Conservation (phyloP, 2,329 filamentous ascomycete species). For the Lecanoromycetidae sp. region DNA sequence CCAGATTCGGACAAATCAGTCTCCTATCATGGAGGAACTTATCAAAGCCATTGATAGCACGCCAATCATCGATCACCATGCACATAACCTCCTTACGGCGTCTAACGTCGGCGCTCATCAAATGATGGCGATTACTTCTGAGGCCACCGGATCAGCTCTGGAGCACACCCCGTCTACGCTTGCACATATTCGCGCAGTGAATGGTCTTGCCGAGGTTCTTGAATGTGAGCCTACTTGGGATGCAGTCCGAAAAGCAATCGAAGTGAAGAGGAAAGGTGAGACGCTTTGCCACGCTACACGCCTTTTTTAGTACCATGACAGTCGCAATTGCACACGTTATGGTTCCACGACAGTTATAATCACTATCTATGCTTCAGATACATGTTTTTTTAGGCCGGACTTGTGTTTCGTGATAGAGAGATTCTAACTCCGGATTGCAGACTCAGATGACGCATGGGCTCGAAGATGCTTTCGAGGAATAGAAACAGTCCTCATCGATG, state of each 20-base stretch:
- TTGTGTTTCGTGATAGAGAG: too few species aligned
- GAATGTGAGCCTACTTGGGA: conserved; percentile 43
- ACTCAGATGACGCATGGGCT: conserved; percentile 43
- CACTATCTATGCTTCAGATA: too few species aligned
- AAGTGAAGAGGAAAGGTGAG: conserved; percentile 36
- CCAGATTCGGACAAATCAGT: too few species aligned
- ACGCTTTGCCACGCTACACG: too few species aligned
- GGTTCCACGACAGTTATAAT: too few species aligned
- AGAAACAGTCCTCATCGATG: conserved; percentile 65
- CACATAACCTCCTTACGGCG: conserved; percentile 32
- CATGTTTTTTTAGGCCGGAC: too few species aligned
- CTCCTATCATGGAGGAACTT: conserved; percentile 7
- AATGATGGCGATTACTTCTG: conserved; percentile 55
- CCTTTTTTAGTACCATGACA: too few species aligned
- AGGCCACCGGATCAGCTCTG: conserved; percentile 59
- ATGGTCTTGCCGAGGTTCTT: conserved; percentile 49
- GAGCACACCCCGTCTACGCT: conserved; percentile 48
- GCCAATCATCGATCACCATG: conserved; percentile 34
- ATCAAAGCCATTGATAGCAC: conserved; percentile 9
- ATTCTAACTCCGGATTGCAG: too few species aligned
- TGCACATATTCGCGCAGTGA: conserved; percentile 56
- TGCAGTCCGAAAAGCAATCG: conserved; percentile 48
- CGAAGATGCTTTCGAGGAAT: conserved; percentile 57
- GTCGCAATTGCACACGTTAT: too few species aligned
- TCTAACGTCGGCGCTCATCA: conserved; percentile 25